These are phyloP conservation scores for Fistulinella prunicolor DNA, from an alignment of 768 basidiomycete genomes.

Conservation along the genomic window DNA sequence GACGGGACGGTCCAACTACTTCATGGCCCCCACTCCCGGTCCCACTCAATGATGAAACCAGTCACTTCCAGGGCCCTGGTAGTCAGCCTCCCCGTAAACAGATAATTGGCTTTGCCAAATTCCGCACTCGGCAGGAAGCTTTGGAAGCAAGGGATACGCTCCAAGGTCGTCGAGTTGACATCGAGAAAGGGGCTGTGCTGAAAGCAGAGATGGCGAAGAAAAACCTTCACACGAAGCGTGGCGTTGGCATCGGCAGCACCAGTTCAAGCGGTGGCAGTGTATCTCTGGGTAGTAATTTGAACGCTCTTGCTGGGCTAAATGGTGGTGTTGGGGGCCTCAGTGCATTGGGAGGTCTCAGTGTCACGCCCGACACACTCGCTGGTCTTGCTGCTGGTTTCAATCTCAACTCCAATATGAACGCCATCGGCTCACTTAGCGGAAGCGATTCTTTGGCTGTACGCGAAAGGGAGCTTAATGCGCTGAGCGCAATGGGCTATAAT, in stretches of 20 bases:
- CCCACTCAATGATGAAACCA: slow-evolving; percentile 32
- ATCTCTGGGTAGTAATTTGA: slow-evolving; percentile 26
- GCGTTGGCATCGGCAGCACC: slow-evolving; percentile 63
- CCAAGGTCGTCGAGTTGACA: slow-evolving; percentile 87
- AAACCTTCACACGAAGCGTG: slow-evolving; percentile 94
- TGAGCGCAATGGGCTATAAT: slow-evolving; percentile 48
- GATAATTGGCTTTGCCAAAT: slow-evolving; percentile 98
- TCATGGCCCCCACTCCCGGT: slow-evolving; percentile 55
- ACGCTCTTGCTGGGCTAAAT: slow-evolving; percentile 22
- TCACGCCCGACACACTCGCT: slow-evolving; percentile 27
- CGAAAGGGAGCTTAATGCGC: slow-evolving; percentile 46
- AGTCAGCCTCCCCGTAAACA: slow-evolving; percentile 75
- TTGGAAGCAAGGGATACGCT: slow-evolving; percentile 82
- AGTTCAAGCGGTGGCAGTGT: slow-evolving; percentile 27
- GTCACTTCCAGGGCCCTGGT: slow-evolving; percentile 31
- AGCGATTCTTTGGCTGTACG: slow-evolving; percentile 34
- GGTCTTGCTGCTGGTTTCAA: slow-evolving; percentile 30
- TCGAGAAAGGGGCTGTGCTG: slow-evolving; percentile 86
- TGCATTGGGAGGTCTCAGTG: slow-evolving; percentile 23
- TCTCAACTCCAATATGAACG: slow-evolving; percentile 28
- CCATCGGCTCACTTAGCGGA: slow-evolving; percentile 23
- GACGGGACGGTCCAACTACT: slow-evolving; percentile 66
- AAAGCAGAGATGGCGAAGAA: slow-evolving; percentile 99
- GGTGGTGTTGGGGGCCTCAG: slow-evolving; percentile 29
- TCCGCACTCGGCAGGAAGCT: slow-evolving; percentile 83